Percentiles rank a stretch among this genome's conserved stretches.
Conservation (phyloP, 2,329 filamentous ascomycete genomes). For the Monilinia laxa region DNA sequence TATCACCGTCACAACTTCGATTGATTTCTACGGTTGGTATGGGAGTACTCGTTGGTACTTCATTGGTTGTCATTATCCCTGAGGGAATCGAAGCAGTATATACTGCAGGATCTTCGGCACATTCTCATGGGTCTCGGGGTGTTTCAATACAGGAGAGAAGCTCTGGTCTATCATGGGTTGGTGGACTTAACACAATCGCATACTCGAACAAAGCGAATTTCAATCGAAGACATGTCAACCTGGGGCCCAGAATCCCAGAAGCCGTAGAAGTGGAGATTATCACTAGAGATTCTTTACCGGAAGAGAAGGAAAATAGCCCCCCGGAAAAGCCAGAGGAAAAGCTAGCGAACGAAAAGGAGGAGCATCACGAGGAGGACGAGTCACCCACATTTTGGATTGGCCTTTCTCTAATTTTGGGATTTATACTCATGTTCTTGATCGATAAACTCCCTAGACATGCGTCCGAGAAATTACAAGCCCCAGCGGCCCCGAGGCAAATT, state of each 20-base stretch:
- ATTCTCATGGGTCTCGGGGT: conserved; percentile 32
- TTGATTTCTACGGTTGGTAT: conserved; percentile 90
- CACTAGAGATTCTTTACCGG: conserved; percentile 12
- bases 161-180: conserved; percentile 30
- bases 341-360: conserved; percentile 23
- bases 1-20: conserved; percentile 83
- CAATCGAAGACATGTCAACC: background rate
- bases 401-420: conserved; percentile 80
- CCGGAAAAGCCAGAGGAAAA: conserved; percentile 19
- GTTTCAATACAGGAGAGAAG: conserved; percentile 23
- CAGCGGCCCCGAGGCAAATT: conserved; percentile 76
- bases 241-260: background rate
- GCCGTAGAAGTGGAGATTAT: background rate
- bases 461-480: conserved; percentile 60
- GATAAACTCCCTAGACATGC: conserved; percentile 79
- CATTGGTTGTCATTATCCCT: conserved; percentile 94
- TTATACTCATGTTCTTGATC: conserved; percentile 95
- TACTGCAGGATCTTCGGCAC: conserved; percentile 47
- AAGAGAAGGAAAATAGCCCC: conserved; percentile 13
- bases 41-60: conserved; percentile 90
- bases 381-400: conserved; percentile 77
- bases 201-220: conserved; percentile 24
- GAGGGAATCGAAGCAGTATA: conserved; percentile 93
- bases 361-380: conserved; percentile 43
- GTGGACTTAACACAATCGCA: conserved; percentile 27